These are phyloP conservation scores for Fusarium anguioides DNA, from an alignment of 2,329 filamentous ascomycete species.

Conservation along the genomic window DNA sequence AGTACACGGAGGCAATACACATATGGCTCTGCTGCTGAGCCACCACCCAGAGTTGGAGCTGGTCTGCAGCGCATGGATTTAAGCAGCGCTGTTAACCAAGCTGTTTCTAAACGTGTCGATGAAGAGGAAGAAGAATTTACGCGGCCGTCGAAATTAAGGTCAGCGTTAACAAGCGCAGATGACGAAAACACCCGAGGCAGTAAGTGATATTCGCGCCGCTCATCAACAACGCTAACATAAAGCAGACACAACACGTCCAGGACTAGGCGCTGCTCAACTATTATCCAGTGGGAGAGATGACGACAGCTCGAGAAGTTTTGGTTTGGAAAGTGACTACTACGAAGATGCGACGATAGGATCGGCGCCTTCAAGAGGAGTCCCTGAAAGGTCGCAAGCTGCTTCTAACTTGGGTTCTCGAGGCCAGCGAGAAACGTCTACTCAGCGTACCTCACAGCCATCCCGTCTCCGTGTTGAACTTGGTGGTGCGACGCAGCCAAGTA, in stretches of 20 bases:
- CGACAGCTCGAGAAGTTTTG: conserved; percentile 52
- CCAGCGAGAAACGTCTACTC: not conserved
- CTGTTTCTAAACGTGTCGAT: conserved; percentile 38
- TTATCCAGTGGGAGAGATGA: conserved; percentile 39
- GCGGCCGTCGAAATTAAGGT: conserved; percentile 15
- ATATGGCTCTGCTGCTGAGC: conserved; percentile 53
- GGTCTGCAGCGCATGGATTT: conserved; percentile 44
- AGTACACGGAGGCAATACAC: conserved; percentile 53
- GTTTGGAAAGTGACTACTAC: conserved; percentile 51
- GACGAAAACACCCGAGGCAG: conserved; percentile 36
- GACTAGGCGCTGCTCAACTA: not conserved
- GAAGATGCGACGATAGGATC: conserved; percentile 53
- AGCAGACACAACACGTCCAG: conserved; percentile 4
- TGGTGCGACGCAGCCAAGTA: not conserved
- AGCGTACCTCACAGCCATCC: not conserved
- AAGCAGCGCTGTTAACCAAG: conserved; percentile 47
- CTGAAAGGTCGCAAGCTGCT: not conserved
- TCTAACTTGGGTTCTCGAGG: not conserved
- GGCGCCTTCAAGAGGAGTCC: conserved; percentile 24
- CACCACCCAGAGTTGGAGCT: conserved; percentile 41
- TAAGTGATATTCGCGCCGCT: conserved; percentile 5
- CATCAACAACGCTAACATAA: conserved; percentile 2
- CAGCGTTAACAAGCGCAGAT: conserved; percentile 14
- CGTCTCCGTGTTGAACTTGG: not conserved
- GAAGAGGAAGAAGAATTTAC: conserved; percentile 35